A percentile compares a stretch with the other conserved stretches of the same genome.
Evolutionary conservation across 2,329 filamentous ascomycete genomes (phyloP).

Genomic region (Xylariaceae sp.): DNA sequence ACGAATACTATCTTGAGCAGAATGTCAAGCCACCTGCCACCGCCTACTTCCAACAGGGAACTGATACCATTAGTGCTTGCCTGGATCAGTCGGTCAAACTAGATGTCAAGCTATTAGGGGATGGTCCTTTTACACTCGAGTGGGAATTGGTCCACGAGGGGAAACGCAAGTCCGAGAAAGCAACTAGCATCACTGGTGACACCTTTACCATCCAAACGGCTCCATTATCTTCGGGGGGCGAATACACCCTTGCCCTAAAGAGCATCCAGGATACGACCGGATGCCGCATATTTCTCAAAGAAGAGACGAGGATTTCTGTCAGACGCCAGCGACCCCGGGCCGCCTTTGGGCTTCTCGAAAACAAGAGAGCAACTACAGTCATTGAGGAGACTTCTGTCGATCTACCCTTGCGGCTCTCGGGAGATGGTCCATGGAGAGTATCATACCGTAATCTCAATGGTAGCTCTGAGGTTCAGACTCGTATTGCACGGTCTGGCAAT

Average conservation of each 20-base stretch:
- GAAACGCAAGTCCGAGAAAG: conserved; percentile 72
- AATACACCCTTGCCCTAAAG: conserved; percentile 84
- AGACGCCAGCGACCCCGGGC: conserved; percentile 85
- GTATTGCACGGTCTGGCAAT: conserved; percentile 55
- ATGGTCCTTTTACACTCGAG: conserved; percentile 85
- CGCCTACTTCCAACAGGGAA: conserved; percentile 66
- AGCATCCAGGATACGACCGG: conserved; percentile 84
- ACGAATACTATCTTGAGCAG: conserved; percentile 67
- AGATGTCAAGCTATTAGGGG: conserved; percentile 75
- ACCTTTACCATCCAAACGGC: conserved; percentile 75
- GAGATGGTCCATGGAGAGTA: conserved; percentile 82
- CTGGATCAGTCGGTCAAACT: conserved; percentile 80
- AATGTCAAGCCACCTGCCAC: conserved; percentile 91
- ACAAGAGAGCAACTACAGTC: conserved; percentile 72
- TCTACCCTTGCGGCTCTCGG: conserved; percentile 82
- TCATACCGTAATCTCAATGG: conserved; percentile 71
- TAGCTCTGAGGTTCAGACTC: conserved; percentile 40
- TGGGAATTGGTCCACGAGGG: conserved; percentile 93
- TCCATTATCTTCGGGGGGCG: conserved; percentile 76
- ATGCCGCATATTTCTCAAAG: conserved; percentile 84
- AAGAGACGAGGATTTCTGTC: conserved; percentile 83
- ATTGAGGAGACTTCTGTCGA: conserved; percentile 75
- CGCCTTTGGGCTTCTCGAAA: conserved; percentile 83
- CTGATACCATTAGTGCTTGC: conserved; percentile 67
- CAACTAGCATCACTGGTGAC: conserved; percentile 63